Base-by-base conservation (phyloP, 257 asterid species). In the Solanum arcanum region DNA sequence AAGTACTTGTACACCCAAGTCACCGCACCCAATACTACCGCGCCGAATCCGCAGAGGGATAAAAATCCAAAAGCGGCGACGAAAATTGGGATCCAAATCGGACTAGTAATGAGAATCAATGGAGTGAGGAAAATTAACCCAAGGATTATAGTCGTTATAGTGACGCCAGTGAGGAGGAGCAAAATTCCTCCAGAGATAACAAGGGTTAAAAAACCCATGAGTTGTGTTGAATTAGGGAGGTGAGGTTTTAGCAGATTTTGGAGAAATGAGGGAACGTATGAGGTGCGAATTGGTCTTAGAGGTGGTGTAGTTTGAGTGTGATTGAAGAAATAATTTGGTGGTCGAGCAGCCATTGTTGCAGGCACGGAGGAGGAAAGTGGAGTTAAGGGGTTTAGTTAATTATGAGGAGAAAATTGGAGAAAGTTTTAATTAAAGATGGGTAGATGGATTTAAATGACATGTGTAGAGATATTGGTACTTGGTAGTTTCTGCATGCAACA, bases 81-180 rank as follows among this genome's bases (percentile, higher is more conserved):
- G 87, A 95, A 94, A 62, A 92, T 66, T 31, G 98, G 98, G 81
- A 97, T 41, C 99, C 99, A 97, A 0, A 95, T 49, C 7, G 99
- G 99, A 93, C 99, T 93, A 6, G 97, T 91, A n/a, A 95, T 29
- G 84, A 95, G 87, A 12, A 94, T 89, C 90, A 97, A 46, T 1
- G 99, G 99, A 3, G 94, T 85, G 85, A 92, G 92, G 83, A 95
- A 91, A 80, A 95, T 89, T 33, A 95, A 89, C 72, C 91, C 92
- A 60, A 94, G 94, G 25, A 94, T 91, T 4, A 93, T 23, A 52
- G 90, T 92, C 33, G 99, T 94, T 86, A 97, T 91, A 59, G 99
- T 94, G 12, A 92, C 35, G n/a, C 98, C 98, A 66, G 94, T 86
- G 80, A 97, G 96, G 89, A 94, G 94, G 68, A 97, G 98, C 42